phyloP scores from a whole-genome alignment of 345 rosid genomes.

The Hibiscus mutabilis region DNA sequence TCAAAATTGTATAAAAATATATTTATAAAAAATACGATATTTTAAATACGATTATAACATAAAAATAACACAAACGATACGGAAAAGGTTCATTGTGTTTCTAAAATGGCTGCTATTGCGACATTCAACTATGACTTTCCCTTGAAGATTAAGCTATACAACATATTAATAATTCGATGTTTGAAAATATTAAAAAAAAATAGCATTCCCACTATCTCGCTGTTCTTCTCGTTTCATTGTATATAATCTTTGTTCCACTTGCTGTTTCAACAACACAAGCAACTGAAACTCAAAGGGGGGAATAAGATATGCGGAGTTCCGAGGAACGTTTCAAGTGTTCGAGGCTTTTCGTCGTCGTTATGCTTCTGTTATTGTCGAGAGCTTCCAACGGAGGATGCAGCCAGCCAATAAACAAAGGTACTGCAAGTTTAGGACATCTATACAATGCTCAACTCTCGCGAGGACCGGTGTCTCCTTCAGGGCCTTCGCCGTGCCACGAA shows the following conservation, averaged over 20 bases:
- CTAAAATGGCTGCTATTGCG: conserved; percentile 2
- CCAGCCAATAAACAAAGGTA: conserved; percentile 10
- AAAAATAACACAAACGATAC: background rate
- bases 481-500: conserved; percentile 50
- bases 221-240: background rate
- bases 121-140: background rate
- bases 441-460: conserved; percentile 33
- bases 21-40: too few relatives aligned
- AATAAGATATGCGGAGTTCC: background rate
- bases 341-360: background rate
- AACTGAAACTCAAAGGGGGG: background rate
- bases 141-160: background rate
- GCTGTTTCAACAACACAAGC: background rate
- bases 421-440: background rate
- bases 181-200: too few relatives aligned
- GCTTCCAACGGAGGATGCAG: conserved; percentile 17
- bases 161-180: too few relatives aligned
- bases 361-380: background rate
- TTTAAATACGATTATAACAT: too few relatives aligned
- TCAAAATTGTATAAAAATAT: too few relatives aligned
- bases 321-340: background rate
- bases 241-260: background rate
- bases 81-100: background rate
- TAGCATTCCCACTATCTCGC: background rate
- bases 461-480: conserved; percentile 64